Base-by-base conservation (phyloP, 495 filamentous ascomycete species). In the Tirmania nivea region DNA sequence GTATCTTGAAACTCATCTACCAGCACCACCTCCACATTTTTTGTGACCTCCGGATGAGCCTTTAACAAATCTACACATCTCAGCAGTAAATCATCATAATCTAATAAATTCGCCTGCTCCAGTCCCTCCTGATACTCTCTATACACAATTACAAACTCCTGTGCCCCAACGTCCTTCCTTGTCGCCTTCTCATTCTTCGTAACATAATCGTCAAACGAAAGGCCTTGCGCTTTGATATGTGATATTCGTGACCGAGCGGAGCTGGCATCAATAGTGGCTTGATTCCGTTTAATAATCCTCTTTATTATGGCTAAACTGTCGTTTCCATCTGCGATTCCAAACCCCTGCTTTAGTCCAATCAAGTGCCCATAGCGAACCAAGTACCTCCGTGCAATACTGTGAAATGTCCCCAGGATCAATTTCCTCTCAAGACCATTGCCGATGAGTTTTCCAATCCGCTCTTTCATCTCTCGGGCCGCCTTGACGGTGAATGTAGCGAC, bases 1-100 rank as follows among this genome's bases (percentile, higher is more conserved):
- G 92, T 99, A 63, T 99, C 92, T 64, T 99, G 92, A 57, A 94
- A 99, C 61, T 99, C 92, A 61, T 99, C 92, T 57, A 99, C 90
- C 45, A 99, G 70, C 1, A 99, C 86, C 0, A 84, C 79, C 63
- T 95, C 79, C 16, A 99, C 78, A 63, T 93, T 94, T 4, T 79
- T 80, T 2, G 94, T 88, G 61, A 87, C 96, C n/a, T 79, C 69
- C 1, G 86, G 89, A 56, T 83, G 75, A 50, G 74, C 68, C 49
- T 75, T 74, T 14, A 99, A 76, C 10, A 99, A 75, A 34, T 93
- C 79, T 6, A 79, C 80, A 56, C 90, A 94, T 49, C 80, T 78
- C 12, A 94, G 69, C 7, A 99, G 75, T 3, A 99, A 74, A 61
- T 99, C 92, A 61, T 99, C 92, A 59, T 93, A 99, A 65, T 99